phyloP scores from a whole-genome alignment of 2,329 filamentous ascomycete species.

The Aspergillus sp. region DNA sequence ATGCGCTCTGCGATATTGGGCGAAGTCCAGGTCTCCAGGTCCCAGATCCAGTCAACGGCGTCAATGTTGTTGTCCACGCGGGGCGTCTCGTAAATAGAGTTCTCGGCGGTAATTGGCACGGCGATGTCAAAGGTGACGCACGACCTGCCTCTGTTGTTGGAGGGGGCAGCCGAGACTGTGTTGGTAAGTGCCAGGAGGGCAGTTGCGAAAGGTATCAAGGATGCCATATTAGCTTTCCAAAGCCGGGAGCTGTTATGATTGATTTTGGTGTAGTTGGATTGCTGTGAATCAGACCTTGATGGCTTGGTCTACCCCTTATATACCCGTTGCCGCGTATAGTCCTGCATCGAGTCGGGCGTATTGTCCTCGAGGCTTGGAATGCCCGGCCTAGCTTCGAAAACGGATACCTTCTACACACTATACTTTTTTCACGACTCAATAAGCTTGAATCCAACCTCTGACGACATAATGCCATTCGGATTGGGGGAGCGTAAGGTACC shows the following conservation, averaged over 20 bases:
- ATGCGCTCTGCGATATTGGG: not conserved
- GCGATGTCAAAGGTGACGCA: not conserved
- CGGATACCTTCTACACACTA: no score
- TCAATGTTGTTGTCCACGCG: conserved; percentile 7
- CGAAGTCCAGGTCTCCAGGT: not conserved
- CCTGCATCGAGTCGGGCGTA: no score
- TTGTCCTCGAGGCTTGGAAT: no score
- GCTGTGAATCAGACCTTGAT: not conserved
- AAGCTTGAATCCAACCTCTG: no score
- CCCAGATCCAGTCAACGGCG: conserved; percentile 5
- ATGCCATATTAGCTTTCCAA: not conserved
- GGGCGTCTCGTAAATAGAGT: conserved; percentile 3
- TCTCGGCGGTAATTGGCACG: not conserved
- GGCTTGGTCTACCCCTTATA: not conserved
- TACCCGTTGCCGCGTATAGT: no score
- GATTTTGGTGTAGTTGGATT: not conserved
- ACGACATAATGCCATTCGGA: no score
- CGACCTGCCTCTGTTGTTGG: not conserved
- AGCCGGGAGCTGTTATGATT: not conserved
- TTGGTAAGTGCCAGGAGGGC: not conserved
- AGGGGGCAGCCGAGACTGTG: not conserved
- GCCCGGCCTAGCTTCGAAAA: no score
- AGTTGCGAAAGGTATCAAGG: not conserved
- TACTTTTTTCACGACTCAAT: no score
- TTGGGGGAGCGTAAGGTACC: no score